Base-by-base conservation (phyloP, 768 basidiomycete genomes). In the Fomitopsis serialis region DNA sequence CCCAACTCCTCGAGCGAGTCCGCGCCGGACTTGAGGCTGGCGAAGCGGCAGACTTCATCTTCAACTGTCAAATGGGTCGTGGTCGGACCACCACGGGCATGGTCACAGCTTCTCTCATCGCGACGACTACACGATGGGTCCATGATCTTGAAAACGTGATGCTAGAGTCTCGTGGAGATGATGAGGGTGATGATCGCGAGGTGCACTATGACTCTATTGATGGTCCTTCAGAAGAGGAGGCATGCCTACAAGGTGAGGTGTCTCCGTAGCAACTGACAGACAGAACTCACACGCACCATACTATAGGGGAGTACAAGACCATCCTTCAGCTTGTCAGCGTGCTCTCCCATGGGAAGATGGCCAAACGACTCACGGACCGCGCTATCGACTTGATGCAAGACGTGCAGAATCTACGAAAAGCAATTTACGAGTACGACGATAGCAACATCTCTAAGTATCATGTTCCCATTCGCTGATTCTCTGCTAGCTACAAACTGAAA, bases 51-150 rank as follows among this genome's bases (percentile, higher is more conserved):
- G 91, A 92, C 60, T 88, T 93, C 60, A 72, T 92, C 44, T 98
- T 97, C 74, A 98, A 98, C 61, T 99, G 97, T 68, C 97, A 98
- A 69, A 96, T 98, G 93, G 91, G 91, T 22, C 75, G 89, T 52
- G 89, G 85, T 15, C 77, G 89, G 36, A 99, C 97, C 6, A 99
- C 97, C 0, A 98, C 94, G 0, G 97, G 97, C 5, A 98, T 98
- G 93, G 82, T 93, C 53, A 84, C 86, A 23, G 91, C 92, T 0
- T 90, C 86, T 52, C 73, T 98, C 23, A 89, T 97, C 49, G 87
- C 92, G 11, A 89, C 83, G 2, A 81, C 81, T 9, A 72, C 79
- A 70, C 74, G 76, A 47, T 87, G 87, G 83, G 66, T 72, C 40
- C 60, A 58, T 42, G 76, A 70, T 25, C 70, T 74, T 51, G 73